Evolutionary conservation across 805 yeast species (phyloP).

Genomic region (Nakazawaea populi): DNA sequence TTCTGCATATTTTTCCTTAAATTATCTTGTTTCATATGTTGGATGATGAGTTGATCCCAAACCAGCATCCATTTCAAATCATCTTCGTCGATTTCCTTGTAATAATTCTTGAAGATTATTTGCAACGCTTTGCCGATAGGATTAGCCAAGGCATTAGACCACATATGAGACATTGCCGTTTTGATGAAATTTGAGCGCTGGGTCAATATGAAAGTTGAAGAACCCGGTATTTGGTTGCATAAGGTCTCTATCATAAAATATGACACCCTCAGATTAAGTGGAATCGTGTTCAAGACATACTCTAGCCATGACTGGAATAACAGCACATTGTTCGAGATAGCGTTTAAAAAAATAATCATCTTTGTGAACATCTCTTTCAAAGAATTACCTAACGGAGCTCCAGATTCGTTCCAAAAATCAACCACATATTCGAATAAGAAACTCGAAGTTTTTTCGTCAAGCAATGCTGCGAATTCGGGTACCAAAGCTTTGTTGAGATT

Average conservation of each 20-base stretch:
- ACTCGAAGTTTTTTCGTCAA: constrained; percentile 19
- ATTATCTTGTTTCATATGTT: constrained; percentile 25
- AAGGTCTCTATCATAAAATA: constrained; percentile 57
- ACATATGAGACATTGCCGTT: constrained; percentile 43
- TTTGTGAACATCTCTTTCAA: constrained; percentile 55
- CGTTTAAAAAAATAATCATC: constrained; percentile 35
- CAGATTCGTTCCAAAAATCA: constrained; percentile 67
- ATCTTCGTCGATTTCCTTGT: constrained; percentile 20
- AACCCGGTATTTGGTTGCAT: constrained; percentile 39
- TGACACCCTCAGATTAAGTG: constrained; percentile 50
- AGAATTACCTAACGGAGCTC: constrained; percentile 67
- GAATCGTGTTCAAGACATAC: constrained; percentile 31
- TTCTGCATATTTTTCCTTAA: constrained; percentile 43
- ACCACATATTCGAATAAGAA: constrained; percentile 46
- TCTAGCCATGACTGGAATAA: constrained; percentile 41
- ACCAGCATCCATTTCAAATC: constrained; percentile 37
- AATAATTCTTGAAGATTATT: constrained; percentile 30
- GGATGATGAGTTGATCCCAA: constrained; percentile 42
- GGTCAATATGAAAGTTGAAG: constrained; percentile 29
- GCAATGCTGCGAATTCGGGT: constrained; percentile 2
- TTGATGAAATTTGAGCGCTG: constrained; percentile 40
- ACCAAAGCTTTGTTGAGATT: neutral
- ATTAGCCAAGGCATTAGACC: constrained; percentile 58
- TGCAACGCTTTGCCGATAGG: constrained; percentile 55
- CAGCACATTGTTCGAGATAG: constrained; percentile 17